Base-by-base conservation (phyloP, 495 filamentous ascomycete species). In the Neurospora africana region DNA sequence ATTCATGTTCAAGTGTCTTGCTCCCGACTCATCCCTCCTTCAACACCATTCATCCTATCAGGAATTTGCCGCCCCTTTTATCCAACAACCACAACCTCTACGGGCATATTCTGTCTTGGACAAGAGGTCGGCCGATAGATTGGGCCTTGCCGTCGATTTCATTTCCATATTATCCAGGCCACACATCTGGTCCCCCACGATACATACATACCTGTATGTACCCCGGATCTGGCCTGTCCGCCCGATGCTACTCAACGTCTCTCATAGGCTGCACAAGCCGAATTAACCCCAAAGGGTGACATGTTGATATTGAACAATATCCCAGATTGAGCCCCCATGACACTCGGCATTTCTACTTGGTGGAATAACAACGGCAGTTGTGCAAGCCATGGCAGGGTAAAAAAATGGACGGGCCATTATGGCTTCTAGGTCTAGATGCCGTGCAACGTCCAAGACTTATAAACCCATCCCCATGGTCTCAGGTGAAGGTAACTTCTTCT, bases 271-370 rank as follows among this genome's bases (percentile, higher is more conserved):
- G 6, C 47, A 61, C 53, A 33, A 1, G 53, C 27, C 23, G 23
- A 33, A 8, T 15, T 8, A 61, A 61, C 27, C 6, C 11, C 21
- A 30, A 33, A 33, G 21, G 21, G 53, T 61, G 53, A 61, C 53
- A 67, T 37, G 39, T 70, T 61, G 35, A 73, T 73, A 73, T 71
- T 70, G 72, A 73, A 38, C 35, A 73, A 17, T 30, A 68, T 38
- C 27, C 19, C 36, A 23, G 33, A 70, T 33, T 13, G 37, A 30
- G 13, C 30, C 47, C 69, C 23, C 69, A 73, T 65, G 69, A 39
- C 69, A 17, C 23, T 73, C 72, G 72, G 72, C 72, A 73, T 68
- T 73, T 73, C 38, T 53, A 17, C 7, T 38, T 33, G 30, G 35
- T 68, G 39, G 68, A 44, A 27, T 11, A 27, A 38, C 2, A 33